Percentiles rank a stretch among this genome's conserved stretches.
Conservation (phyloP, 2,329 filamentous ascomycete species). For the Periglandula ipomoeae region DNA sequence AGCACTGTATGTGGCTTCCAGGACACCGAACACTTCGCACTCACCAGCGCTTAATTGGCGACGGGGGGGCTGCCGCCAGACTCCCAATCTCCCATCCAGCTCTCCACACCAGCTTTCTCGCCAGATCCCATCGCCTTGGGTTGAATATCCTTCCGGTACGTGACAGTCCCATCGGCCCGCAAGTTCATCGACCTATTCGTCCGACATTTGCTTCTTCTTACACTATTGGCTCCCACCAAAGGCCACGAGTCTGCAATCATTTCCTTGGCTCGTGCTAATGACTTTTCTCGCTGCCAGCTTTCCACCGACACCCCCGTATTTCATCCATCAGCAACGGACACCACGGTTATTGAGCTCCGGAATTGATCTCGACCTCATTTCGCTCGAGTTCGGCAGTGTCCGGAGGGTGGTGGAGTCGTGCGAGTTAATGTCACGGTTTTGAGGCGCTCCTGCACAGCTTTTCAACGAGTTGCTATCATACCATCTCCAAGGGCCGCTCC, state of each 20-base stretch:
- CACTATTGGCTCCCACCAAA: not conserved
- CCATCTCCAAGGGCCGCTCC: slow-evolving; percentile 8
- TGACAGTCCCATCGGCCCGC: not conserved
- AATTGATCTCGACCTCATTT: not conserved
- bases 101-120: slow-evolving; percentile 8
- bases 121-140: slow-evolving; percentile 4
- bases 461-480: slow-evolving; percentile 3
- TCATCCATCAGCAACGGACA: not conserved
- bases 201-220: slow-evolving; percentile 1
- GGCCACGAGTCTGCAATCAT: not conserved
- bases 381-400: slow-evolving; percentile 1
- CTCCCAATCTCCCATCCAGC: slow-evolving; percentile 7
- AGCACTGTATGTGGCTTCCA: slow-evolving; percentile 10
- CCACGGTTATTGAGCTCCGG: not conserved
- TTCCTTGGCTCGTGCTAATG: slow-evolving; percentile 4
- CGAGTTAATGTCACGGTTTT: slow-evolving; percentile 11
- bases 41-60: slow-evolving; percentile 5
- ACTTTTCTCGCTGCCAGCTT: not conserved
- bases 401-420: slow-evolving; percentile 13
- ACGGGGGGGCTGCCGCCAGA: slow-evolving; percentile 7
- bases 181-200: not conserved
- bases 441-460: not conserved
- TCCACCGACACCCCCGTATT: not conserved
- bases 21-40: slow-evolving; percentile 4
- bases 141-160: slow-evolving; percentile 4